Percentiles rank a stretch among this genome's conserved stretches.
Conservation (phyloP, 441 rosid genomes). For the Syzygium malaccense region DNA sequence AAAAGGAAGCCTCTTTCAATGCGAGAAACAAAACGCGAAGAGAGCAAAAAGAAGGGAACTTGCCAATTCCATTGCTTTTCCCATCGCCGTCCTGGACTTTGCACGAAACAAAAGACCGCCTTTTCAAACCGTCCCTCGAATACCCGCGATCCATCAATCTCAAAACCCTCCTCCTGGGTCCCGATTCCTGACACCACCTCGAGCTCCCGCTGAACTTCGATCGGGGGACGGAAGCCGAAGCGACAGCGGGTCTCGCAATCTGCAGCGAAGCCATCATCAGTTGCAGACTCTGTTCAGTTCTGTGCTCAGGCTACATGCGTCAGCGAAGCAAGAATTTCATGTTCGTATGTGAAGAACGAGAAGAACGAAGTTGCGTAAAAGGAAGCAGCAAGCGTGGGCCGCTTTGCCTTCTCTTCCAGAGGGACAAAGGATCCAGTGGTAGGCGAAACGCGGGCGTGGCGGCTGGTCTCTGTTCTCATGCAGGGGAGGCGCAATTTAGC, state of each 20-base stretch:
- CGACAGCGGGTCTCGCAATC: conserved; percentile 29
- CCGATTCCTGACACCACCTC: neutral
- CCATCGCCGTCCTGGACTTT: conserved; percentile 38
- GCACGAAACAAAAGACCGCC: conserved; percentile 34
- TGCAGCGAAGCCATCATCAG: conserved; percentile 41
- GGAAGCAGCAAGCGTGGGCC: neutral
- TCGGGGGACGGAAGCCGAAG: conserved; percentile 38
- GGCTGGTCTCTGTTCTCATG: neutral
- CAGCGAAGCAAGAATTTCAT: neutral
- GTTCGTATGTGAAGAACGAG: neutral
- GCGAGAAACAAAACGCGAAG: neutral
- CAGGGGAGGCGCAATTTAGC: conserved; percentile 18
- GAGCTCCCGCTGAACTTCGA: conserved; percentile 33
- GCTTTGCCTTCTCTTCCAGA: neutral
- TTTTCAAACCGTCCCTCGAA: conserved; percentile 6
- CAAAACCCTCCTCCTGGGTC: conserved; percentile 24
- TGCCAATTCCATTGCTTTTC: conserved; percentile 43
- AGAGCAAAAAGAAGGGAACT: neutral
- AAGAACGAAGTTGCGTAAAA: conserved; percentile 1
- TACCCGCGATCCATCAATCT: conserved; percentile 17
- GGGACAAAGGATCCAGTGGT: neutral
- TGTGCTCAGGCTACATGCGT: neutral
- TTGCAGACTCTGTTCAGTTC: neutral
- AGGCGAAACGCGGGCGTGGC: neutral
- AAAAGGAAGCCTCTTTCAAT: neutral